Conservation (phyloP, 2,329 filamentous ascomycete species). For the Xylaria digitata region DNA sequence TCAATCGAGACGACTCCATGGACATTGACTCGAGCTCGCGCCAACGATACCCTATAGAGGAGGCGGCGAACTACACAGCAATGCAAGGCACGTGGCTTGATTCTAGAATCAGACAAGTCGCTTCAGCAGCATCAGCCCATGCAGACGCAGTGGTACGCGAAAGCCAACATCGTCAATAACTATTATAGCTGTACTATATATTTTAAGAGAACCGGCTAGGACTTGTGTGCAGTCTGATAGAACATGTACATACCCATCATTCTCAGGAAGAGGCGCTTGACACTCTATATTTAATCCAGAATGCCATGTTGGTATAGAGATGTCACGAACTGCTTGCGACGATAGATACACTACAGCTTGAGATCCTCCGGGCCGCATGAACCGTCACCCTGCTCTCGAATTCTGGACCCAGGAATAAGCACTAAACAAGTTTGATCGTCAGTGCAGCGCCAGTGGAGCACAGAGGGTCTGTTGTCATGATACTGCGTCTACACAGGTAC, state of each 20-base stretch:
- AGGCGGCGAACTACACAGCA: conserved; percentile 37
- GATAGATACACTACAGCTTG: neutral
- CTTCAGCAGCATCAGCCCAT: conserved; percentile 48
- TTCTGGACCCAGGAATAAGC: neutral
- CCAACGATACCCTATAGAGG: conserved; percentile 37
- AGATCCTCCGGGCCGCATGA: neutral
- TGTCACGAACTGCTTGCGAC: neutral
- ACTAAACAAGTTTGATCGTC: neutral
- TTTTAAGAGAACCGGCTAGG: neutral
- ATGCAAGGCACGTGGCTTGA: conserved; percentile 31
- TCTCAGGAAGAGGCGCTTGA: conserved; percentile 6
- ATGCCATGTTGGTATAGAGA: neutral
- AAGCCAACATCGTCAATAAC: conserved; percentile 26
- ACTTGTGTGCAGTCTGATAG: neutral
- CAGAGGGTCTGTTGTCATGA: neutral
- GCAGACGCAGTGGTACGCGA: conserved; percentile 36
- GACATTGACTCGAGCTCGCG: conserved; percentile 48
- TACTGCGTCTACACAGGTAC: neutral
- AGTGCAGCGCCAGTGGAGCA: neutral
- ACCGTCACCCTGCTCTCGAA: neutral
- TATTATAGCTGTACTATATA: conserved; percentile 16
- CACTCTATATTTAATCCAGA: conserved; percentile 10
- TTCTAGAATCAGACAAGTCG: conserved; percentile 52
- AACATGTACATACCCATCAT: conserved; percentile 26
- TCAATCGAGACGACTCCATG: conserved; percentile 46